A percentile compares a stretch with the other conserved stretches of the same genome.
Evolutionary conservation across 179 eudicot genomes (phyloP).

Genomic region (Beta corolliflora): DNA sequence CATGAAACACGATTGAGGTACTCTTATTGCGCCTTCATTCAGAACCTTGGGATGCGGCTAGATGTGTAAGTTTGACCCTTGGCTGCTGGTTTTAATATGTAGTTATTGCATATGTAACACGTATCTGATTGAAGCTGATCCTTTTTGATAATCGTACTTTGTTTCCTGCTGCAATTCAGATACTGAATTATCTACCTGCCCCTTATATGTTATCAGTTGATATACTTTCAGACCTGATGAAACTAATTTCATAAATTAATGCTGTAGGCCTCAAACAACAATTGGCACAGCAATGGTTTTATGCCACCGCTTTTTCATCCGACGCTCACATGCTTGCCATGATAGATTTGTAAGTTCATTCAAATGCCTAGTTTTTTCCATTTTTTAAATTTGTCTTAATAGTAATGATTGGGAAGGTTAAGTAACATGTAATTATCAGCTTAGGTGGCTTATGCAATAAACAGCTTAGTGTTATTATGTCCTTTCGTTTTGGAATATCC

Average conservation of each 20-base stretch:
- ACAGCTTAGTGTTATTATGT: background rate
- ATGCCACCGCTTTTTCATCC: conserved; percentile 93
- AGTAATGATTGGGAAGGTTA: background rate
- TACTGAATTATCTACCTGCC: background rate
- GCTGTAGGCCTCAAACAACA: conserved; percentile 94
- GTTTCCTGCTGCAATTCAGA: background rate
- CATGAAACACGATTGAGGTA: conserved; percentile 80
- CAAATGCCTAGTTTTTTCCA: background rate
- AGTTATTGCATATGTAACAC: background rate
- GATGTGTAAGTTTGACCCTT: conserved; percentile 63
- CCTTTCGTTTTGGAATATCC: background rate
- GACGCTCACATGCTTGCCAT: conserved; percentile 93
- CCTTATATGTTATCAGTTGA: background rate
- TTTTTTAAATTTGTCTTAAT: background rate
- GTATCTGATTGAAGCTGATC: background rate
- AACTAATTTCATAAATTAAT: conserved; percentile 1
- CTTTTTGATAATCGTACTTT: background rate
- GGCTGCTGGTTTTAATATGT: background rate
- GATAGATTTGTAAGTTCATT: conserved; percentile 90
- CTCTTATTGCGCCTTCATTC: conserved; percentile 88
- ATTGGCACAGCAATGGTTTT: conserved; percentile 96
- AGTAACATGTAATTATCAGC: background rate
- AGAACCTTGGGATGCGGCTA: conserved; percentile 79
- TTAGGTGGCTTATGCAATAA: background rate
- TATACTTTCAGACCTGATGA: background rate